Evolutionary conservation across 1,284 basidiomycete genomes (phyloP).

Genomic region (Microbotryum lychnidis-dioicae): DNA sequence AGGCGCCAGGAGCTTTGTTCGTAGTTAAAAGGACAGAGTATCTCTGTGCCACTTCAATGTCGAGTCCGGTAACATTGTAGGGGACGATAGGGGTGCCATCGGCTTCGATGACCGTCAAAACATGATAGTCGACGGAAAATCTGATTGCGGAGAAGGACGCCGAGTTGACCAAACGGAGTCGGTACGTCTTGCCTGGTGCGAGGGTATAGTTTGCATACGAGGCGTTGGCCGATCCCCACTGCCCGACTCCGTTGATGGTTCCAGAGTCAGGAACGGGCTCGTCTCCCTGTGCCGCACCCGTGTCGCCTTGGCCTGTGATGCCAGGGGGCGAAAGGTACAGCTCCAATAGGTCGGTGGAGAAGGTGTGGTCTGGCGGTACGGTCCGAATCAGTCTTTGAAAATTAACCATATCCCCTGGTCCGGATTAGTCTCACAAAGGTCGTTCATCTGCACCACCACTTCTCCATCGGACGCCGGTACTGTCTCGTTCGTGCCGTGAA

Average conservation of each 20-base stretch:
- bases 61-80: slow-evolving; percentile 40
- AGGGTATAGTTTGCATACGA: slow-evolving; percentile 2
- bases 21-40: slow-evolving; percentile 47
- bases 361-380: slow-evolving; percentile 34
- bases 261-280: slow-evolving; percentile 15
- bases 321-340: slow-evolving; percentile 33
- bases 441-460: slow-evolving; percentile 40
- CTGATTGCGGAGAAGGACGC: slow-evolving; percentile 44
- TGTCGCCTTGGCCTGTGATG: slow-evolving; percentile 11
- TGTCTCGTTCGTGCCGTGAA: slow-evolving; percentile 2
- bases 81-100: slow-evolving; percentile 46
- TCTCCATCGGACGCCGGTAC: slow-evolving; percentile 42
- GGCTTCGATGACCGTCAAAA: slow-evolving; percentile 47
- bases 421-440: slow-evolving; percentile 34
- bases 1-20: slow-evolving; percentile 39
- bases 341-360: slow-evolving; percentile 36
- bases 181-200: slow-evolving; percentile 12
- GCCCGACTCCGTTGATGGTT: slow-evolving; percentile 14
- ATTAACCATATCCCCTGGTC: too few species aligned
- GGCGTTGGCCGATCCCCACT: slow-evolving; percentile 1
- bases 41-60: slow-evolving; percentile 46
- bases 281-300: slow-evolving; percentile 11
- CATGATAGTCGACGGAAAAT: slow-evolving; percentile 47
- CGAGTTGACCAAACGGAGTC: slow-evolving; percentile 19
- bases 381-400: too few species aligned